phyloP scores from a whole-genome alignment of 768 basidiomycete species.

The Nidularia sp. region DNA sequence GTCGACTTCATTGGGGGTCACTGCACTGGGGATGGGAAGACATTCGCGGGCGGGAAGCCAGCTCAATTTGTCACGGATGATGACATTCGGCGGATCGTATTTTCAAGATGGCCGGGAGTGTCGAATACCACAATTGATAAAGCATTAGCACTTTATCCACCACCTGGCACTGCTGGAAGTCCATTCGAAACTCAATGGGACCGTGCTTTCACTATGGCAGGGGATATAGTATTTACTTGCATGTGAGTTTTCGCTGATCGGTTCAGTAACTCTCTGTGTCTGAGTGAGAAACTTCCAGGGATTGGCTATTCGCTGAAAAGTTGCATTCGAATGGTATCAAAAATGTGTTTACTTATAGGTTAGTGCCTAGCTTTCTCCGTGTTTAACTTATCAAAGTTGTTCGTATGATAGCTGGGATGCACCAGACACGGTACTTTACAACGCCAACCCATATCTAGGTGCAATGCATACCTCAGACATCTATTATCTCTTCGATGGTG shows the following conservation, averaged over 20 bases:
- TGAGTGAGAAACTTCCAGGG: slow-evolving; percentile 20
- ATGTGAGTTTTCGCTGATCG: slow-evolving; percentile 21
- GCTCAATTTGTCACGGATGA: slow-evolving; percentile 33
- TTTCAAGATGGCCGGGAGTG: slow-evolving; percentile 31
- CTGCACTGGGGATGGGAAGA: slow-evolving; percentile 38
- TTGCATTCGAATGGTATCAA: slow-evolving; percentile 19
- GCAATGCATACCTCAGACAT: slow-evolving; percentile 41
- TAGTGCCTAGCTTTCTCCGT: background rate
- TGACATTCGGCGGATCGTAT: slow-evolving; percentile 28
- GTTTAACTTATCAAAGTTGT: background rate
- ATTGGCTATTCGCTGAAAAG: slow-evolving; percentile 32
- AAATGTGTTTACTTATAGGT: slow-evolving; percentile 32
- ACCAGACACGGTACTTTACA: slow-evolving; percentile 33
- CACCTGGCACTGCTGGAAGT: slow-evolving; percentile 24
- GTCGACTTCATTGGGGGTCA: slow-evolving; percentile 36
- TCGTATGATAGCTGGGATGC: slow-evolving; percentile 33
- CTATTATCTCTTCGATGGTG: slow-evolving; percentile 38
- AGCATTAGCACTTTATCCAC: slow-evolving; percentile 32
- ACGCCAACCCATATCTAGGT: slow-evolving; percentile 29
- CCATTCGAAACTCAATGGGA: slow-evolving; percentile 36
- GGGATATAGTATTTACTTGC: slow-evolving; percentile 38
- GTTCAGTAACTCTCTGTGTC: background rate
- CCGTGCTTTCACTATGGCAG: slow-evolving; percentile 33
- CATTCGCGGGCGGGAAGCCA: slow-evolving; percentile 33
- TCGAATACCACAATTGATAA: slow-evolving; percentile 28